phyloP scores from a whole-genome alignment of 148 eudicot species.

The Fagopyrum esculentum region DNA sequence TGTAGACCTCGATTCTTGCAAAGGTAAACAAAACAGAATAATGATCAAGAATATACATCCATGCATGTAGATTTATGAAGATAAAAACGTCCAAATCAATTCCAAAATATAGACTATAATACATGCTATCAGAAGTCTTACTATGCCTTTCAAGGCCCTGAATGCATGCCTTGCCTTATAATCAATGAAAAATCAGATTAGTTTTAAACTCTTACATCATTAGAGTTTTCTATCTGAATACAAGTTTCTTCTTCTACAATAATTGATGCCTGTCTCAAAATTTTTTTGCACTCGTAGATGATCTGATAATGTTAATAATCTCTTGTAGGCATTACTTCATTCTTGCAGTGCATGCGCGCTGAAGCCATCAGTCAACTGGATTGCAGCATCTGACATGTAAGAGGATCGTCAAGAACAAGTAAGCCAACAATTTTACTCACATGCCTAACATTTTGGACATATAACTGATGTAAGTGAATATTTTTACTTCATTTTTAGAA shows the following conservation, averaged over 20 bases:
- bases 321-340: slow-evolving; percentile 73
- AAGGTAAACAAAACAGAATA: too few species aligned
- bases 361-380: slow-evolving; percentile 83
- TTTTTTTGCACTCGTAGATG: neutral
- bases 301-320: neutral
- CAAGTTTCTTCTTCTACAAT: neutral
- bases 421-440: neutral
- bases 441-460: neutral
- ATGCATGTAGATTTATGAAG: too few species aligned
- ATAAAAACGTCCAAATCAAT: too few species aligned
- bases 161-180: too few species aligned
- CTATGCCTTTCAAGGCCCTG: too few species aligned
- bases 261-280: neutral
- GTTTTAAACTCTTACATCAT: too few species aligned
- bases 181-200: too few species aligned
- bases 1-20: too few species aligned
- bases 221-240: neutral
- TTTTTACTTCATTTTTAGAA: neutral
- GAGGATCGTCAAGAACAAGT: slow-evolving; percentile 78
- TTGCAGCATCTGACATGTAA: slow-evolving; percentile 97
- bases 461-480: neutral
- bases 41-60: too few species aligned
- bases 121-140: too few species aligned
- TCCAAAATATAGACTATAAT: too few species aligned
- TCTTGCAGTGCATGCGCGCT: slow-evolving; percentile 87